phyloP scores from a whole-genome alignment of 495 filamentous ascomycete genomes.

The Trichoderma asperelloides region DNA sequence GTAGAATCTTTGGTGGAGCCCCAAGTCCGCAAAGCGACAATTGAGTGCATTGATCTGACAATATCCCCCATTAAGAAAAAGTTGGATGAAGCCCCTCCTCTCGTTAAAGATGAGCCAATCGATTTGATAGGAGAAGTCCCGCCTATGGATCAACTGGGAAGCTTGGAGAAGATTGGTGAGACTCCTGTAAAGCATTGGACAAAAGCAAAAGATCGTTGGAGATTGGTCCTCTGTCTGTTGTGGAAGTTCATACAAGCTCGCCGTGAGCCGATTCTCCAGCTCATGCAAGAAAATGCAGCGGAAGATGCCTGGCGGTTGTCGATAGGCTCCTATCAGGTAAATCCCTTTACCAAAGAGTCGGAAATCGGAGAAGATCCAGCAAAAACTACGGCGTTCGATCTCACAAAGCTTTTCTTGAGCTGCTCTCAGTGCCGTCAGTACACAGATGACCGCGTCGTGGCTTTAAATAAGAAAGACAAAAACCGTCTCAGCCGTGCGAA shows the following conservation, averaged over 20 bases:
- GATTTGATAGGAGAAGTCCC: not conserved
- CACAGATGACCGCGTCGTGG: not conserved
- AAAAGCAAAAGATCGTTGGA: not conserved
- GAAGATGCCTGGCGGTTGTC: not conserved
- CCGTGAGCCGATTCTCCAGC: not conserved
- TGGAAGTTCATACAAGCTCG: not conserved
- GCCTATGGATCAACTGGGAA: slow-evolving; percentile 7
- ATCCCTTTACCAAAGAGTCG: not conserved
- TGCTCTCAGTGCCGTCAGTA: not conserved
- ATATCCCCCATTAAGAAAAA: not conserved
- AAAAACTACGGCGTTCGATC: not conserved
- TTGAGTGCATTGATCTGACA: not conserved
- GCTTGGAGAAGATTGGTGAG: slow-evolving; percentile 17
- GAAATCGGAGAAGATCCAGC: not conserved
- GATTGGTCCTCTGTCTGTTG: not conserved
- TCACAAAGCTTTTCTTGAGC: slow-evolving; percentile 3
- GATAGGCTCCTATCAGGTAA: not conserved
- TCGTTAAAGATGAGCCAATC: slow-evolving; percentile 1
- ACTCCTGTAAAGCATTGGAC: not conserved
- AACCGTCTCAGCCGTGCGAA: not conserved
- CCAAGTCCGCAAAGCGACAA: not conserved
- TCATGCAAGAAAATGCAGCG: not conserved
- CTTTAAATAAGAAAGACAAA: not conserved
- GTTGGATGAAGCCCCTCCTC: not conserved
- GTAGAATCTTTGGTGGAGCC: slow-evolving; percentile 14